A percentile compares a stretch with the other conserved stretches of the same genome.
phyloP scores from a whole-genome alignment of 768 basidiomycete genomes.

The Podaxis rugospora region DNA sequence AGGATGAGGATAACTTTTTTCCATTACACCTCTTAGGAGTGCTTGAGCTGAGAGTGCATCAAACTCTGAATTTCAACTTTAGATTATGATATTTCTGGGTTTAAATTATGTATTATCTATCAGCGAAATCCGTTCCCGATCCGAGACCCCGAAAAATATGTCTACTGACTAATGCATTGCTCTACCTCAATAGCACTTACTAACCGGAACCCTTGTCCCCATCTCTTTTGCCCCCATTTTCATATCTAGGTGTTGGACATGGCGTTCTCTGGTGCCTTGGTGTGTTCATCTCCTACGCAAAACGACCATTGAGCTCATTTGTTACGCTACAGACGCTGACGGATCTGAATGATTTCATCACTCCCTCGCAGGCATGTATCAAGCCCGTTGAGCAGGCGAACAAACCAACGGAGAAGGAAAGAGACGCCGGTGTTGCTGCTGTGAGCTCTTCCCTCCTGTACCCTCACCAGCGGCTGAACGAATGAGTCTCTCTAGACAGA shows the following conservation, averaged over 20 bases:
- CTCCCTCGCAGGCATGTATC: conserved; percentile 95
- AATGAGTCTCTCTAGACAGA: conserved; percentile 62
- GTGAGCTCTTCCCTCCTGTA: conserved; percentile 20
- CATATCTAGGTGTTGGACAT: conserved; percentile 33
- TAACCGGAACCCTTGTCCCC: neutral
- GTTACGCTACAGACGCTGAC: conserved; percentile 63
- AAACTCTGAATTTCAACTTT: neutral
- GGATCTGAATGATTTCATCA: conserved; percentile 95
- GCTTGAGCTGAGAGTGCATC: no score
- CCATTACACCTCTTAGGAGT: no score
- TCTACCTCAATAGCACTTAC: neutral
- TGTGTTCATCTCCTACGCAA: conserved; percentile 29
- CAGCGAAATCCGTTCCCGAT: conserved; percentile 6
- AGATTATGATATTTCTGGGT: neutral
- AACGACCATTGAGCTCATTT: conserved; percentile 6
- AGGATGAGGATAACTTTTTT: no score
- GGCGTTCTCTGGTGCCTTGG: conserved; percentile 86
- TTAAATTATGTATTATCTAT: no score
- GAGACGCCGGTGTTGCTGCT: conserved; percentile 30
- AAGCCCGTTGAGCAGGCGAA: conserved; percentile 73
- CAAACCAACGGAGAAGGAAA: conserved; percentile 22
- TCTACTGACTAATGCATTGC: conserved; percentile 12
- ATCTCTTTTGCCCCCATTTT: neutral
- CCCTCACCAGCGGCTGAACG: neutral
- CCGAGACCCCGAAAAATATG: conserved; percentile 6